Base-by-base conservation (phyloP, 1,139 yeast species). In the Pichia sp. region DNA sequence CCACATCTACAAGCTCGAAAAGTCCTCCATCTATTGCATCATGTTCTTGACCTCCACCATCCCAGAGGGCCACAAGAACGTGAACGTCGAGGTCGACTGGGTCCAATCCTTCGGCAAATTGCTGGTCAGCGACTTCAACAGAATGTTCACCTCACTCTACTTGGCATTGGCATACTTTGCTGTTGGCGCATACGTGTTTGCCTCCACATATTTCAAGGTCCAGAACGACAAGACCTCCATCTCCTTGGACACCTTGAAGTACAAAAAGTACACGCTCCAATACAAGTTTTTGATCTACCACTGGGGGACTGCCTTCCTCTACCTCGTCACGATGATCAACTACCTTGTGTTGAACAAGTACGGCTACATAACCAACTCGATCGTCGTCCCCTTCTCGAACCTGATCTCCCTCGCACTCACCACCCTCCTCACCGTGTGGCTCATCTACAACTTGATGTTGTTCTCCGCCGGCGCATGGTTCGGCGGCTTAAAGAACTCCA, bases 381-480 rank as follows among this genome's bases (percentile, higher is more conserved):
- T 64, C 16, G 18, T 49, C 5, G 50, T 62, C 31, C 59, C 63
- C 2, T 13, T 61, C 2, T 45, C 59, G 4, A 56, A 60, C 48
- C 58, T 66, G 22, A 12, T 56, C 10, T 51, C 57, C 13, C 48
- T 66, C 19, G 19, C 56, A 0, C 47, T 55, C 13, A 59, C 61
- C 23, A 60, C 69, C 0, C 7, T 60, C 5, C 55, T 64, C n/a
- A 55, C 62, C 9, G 56, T 57, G 12, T 67, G 70, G 70, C 44
- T 64, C 5, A 50, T 65, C 21, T 66, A 66, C 52, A 62, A 64
- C 48, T 44, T 65, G 12, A 52, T 67, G 56, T 44, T 66, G 41
- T 50, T 66, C 28, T 52, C 64, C n/a, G 58, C 62, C 10, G 70
- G 70, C 13, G 59, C 56, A 18, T 55, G 65, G 52, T 55, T 66